These are phyloP conservation scores for Malassezia furfur DNA, from an alignment of 1,284 basidiomycete species.

Conservation along the genomic window DNA sequence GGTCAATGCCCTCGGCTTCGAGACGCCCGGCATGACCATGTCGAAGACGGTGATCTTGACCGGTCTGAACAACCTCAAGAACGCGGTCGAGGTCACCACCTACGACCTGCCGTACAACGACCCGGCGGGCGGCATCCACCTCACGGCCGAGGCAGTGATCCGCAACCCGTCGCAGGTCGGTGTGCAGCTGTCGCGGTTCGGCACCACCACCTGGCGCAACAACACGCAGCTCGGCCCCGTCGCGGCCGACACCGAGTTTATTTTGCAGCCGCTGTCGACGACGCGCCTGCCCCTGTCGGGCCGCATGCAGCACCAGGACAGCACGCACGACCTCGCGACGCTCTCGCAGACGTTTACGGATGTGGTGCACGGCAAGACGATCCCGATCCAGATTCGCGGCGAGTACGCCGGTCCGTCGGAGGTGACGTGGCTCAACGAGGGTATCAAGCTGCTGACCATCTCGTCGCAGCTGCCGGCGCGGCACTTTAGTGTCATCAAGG, in stretches of 20 bases:
- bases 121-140: conserved; percentile 63
- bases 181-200: conserved; percentile 59
- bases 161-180: conserved; percentile 69
- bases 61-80: conserved; percentile 63
- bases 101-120: conserved; percentile 68
- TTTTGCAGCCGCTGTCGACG: conserved; percentile 56
- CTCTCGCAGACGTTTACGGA: conserved; percentile 65
- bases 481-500: conserved; percentile 61
- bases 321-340: conserved; percentile 53
- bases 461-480: conserved; percentile 60
- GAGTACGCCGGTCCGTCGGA: conserved; percentile 59
- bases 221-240: conserved; percentile 59
- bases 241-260: conserved; percentile 53
- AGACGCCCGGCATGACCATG: conserved; percentile 56
- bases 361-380: conserved; percentile 63
- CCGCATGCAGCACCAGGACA: conserved; percentile 59
- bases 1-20: conserved; percentile 51
- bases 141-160: conserved; percentile 59
- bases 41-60: conserved; percentile 61
- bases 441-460: conserved; percentile 61
- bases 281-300: conserved; percentile 58
- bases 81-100: conserved; percentile 59
- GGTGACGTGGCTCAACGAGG: conserved; percentile 65
- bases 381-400: conserved; percentile 58
- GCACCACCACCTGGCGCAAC: conserved; percentile 58